Evolutionary conservation across 73 alveolate genomes (phyloP).

Genomic region (Paramecium bursaria): DNA sequence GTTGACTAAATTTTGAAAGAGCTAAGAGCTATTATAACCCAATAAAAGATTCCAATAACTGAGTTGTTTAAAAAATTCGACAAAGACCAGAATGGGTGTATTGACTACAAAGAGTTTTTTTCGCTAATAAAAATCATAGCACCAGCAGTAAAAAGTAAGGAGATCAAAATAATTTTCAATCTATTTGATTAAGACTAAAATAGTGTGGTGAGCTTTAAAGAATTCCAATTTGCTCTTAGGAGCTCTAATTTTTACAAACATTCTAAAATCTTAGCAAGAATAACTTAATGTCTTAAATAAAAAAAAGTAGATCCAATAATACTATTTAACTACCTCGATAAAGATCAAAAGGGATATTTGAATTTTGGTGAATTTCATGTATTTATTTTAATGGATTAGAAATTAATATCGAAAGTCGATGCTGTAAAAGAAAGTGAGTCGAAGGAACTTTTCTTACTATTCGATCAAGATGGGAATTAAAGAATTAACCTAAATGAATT

Average conservation of each 20-base stretch:
- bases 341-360: slow-evolving; percentile 5
- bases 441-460: background rate
- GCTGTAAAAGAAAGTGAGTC: background rate
- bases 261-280: background rate
- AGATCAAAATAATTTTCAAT: background rate
- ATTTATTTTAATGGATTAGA: background rate
- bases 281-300: background rate
- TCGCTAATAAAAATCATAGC: background rate
- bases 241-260: slow-evolving; percentile 11
- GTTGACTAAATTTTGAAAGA: background rate
- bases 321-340: background rate
- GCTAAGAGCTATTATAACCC: background rate
- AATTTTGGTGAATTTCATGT: slow-evolving; percentile 17
- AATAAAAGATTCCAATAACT: background rate
- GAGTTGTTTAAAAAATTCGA: slow-evolving; percentile 1
- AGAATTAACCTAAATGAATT: slow-evolving; percentile 7
- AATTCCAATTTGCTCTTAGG: slow-evolving; percentile 2
- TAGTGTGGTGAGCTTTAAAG: slow-evolving; percentile 10
- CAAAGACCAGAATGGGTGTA: slow-evolving; percentile 2
- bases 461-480: slow-evolving; percentile 4
- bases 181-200: slow-evolving; percentile 37
- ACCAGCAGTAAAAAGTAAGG: background rate
- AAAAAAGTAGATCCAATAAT: background rate
- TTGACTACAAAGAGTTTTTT: slow-evolving; percentile 12
- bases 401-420: slow-evolving; percentile 1